Conservation (phyloP, 352 stramenopile species). For the Blastocystis sp. region DNA sequence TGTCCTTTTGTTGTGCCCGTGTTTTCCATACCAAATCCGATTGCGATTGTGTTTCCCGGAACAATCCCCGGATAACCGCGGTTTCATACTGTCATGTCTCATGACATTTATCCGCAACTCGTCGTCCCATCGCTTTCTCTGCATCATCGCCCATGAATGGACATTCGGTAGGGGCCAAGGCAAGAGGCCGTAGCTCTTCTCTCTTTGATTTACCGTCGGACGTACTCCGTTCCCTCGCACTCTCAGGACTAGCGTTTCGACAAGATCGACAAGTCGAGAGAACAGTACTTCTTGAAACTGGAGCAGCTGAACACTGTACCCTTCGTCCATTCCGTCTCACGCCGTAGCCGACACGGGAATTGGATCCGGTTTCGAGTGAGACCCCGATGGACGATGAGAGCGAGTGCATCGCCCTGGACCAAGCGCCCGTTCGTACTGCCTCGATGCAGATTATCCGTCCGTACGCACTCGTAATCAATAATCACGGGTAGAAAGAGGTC, state of each 20-base stretch:
- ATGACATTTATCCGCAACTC: no score
- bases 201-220: slow-evolving; percentile 4
- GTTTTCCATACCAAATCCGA: neutral
- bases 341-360: no score
- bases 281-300: slow-evolving; percentile 8
- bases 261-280: slow-evolving; percentile 58
- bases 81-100: neutral
- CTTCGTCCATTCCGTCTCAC: no score
- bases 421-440: neutral
- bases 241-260: slow-evolving; percentile 5
- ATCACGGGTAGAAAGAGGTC: neutral
- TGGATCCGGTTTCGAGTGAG: no score
- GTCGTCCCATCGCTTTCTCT: slow-evolving; percentile 1
- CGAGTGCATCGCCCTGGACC: no score
- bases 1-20: neutral
- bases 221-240: no score
- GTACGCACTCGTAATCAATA: neutral
- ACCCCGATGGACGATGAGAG: no score
- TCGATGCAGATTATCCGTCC: neutral
- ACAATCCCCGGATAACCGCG: slow-evolving; percentile 25
- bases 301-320: neutral
- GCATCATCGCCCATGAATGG: slow-evolving; percentile 5
- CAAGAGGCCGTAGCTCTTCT: neutral
- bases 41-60: neutral
- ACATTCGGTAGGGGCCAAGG: neutral